Conservation (phyloP, 2,329 filamentous ascomycete genomes). For the Triangularia setosa region DNA sequence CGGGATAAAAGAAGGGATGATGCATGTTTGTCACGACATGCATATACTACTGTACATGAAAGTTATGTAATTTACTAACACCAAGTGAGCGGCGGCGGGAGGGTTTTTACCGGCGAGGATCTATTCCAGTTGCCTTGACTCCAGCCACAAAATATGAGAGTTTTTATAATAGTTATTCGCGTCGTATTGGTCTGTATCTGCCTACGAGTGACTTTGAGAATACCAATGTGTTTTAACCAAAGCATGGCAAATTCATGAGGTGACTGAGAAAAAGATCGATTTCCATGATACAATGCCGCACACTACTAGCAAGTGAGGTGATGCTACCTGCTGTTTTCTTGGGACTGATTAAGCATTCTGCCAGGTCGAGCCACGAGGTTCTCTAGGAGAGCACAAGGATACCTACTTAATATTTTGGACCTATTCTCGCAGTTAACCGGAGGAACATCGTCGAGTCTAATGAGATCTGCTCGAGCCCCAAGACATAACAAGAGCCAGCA, state of each 20-base stretch:
- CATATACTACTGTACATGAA: not conserved
- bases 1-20: not conserved
- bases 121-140: not conserved
- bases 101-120: too few relatives aligned
- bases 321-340: too few relatives aligned
- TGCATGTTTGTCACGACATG: not conserved
- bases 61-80: not conserved
- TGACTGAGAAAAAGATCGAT: not conserved
- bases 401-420: too few relatives aligned
- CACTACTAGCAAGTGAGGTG: too few relatives aligned
- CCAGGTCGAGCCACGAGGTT: too few relatives aligned
- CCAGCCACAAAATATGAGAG: not conserved
- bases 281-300: not conserved
- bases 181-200: not conserved
- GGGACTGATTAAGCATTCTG: too few relatives aligned
- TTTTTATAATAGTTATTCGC: not conserved
- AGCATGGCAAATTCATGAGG: not conserved
- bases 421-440: too few relatives aligned
- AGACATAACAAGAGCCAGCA: too few relatives aligned
- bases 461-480: too few relatives aligned
- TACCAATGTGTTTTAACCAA: too few relatives aligned
- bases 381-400: too few relatives aligned
- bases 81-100: not conserved
- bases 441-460: too few relatives aligned
- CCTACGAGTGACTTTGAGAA: not conserved